These are phyloP conservation scores for Eimeria tenella DNA, from an alignment of 169 alveolate genomes.

Conservation along the genomic window DNA sequence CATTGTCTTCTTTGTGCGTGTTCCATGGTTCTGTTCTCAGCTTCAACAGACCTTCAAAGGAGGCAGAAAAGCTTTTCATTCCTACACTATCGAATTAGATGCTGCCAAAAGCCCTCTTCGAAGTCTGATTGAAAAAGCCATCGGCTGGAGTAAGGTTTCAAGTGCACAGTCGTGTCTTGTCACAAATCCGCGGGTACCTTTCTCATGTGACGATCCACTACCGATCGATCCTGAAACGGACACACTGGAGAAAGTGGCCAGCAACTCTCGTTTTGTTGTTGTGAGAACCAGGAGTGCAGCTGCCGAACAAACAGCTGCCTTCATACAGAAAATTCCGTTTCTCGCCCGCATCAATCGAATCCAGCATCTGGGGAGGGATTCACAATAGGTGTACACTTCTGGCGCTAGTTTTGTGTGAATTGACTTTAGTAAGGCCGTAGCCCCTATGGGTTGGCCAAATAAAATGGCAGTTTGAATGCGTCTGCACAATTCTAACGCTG, in stretches of 20 bases:
- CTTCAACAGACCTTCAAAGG: not conserved
- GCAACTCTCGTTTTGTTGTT: conserved; percentile 37
- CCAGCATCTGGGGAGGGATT: conserved; percentile 21
- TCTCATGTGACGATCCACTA: conserved; percentile 17
- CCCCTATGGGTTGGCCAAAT: no score
- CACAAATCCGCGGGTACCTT: conserved; percentile 31
- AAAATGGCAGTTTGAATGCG: no score
- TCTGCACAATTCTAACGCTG: no score
- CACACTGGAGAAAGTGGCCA: not conserved
- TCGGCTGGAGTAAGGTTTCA: conserved; percentile 20
- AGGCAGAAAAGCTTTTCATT: conserved; percentile 15
- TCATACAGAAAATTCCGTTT: conserved; percentile 27
- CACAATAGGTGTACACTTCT: not conserved
- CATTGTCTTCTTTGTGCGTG: not conserved
- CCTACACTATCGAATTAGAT: conserved; percentile 1
- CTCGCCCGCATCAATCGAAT: conserved; percentile 47
- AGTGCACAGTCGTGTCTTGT: conserved; percentile 21
- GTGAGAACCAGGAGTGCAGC: conserved; percentile 26
- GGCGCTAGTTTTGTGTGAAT: no score
- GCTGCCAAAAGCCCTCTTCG: conserved; percentile 32
- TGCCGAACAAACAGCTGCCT: not conserved
- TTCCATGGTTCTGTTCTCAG: not conserved
- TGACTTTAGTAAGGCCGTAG: no score
- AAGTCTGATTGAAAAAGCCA: conserved; percentile 20
- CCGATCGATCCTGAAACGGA: conserved; percentile 1